Base-by-base conservation (phyloP, 257 asterid genomes). In the Ehretia macrophylla region DNA sequence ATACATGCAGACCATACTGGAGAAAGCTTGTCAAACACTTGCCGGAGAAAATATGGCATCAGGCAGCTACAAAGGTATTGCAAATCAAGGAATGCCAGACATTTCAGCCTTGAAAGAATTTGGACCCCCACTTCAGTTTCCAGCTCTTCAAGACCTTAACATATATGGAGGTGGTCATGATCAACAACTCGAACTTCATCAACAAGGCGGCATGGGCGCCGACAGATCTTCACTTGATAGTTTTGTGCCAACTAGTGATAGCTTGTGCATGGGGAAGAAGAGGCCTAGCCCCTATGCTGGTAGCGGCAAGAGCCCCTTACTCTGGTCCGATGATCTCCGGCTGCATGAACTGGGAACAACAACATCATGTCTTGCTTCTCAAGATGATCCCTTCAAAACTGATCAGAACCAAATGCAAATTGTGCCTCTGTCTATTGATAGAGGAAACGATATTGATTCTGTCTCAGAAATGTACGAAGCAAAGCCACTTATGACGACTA, bases 1-100 rank as follows among this genome's bases (percentile, higher is more conserved):
- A 64, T 93, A 93, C 90, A 93, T 93, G 99, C 99, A 93, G 42
- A 80, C 83, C 0, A 89, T 93, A 18, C 85, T 93, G 1, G 97
- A 93, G 64, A 93, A 85, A 59, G 99, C 99, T 0, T 93, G 99
- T 55, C 99, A 93, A 69, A 93, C 99, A 14, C 86, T 93, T 23
- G 89, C 94, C 21, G 94, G 93, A 0, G 97, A 87, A 23, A 87
- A 80, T 68, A 75, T 77, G 64, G 73, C 77, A 0, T 74, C 77
- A 3, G 80, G 78, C 5, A 69, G 77, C 69, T 79, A 73, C 81
- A 83, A 78, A 23, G 46, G 48, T n/a, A 44, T 42, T 23, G 20
- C 55, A 68, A 75, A 53, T 70, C 67, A 78, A 52, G 47, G 48
- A 45, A 37, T n/a, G 72, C 69, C 53, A 9, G 80, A 81, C 1